Evolutionary conservation across 2,329 filamentous ascomycete species (phyloP).

Genomic region (Scedosporium boydii): DNA sequence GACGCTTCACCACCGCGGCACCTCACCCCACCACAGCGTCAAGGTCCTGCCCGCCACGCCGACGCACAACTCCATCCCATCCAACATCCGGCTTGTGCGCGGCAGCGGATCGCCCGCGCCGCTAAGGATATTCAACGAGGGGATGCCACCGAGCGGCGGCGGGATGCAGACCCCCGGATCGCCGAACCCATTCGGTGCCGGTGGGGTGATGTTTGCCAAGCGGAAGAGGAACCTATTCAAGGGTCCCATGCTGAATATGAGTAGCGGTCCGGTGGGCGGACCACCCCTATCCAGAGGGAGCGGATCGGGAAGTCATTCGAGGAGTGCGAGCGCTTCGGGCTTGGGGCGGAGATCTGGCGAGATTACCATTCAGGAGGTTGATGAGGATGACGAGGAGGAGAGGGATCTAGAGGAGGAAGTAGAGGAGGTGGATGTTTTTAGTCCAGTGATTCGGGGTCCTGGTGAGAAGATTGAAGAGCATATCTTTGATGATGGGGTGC

Average conservation of each 20-base stretch:
- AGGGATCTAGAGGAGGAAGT: constrained; percentile 28
- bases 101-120: constrained; percentile 42
- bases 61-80: constrained; percentile 64
- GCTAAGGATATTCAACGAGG: constrained; percentile 47
- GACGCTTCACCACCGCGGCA: constrained; percentile 46
- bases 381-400: constrained; percentile 41
- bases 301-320: constrained; percentile 29
- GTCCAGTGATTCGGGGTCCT: constrained; percentile 3
- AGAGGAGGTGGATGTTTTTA: constrained; percentile 27
- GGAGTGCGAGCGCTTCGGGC: constrained; percentile 52
- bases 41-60: constrained; percentile 94
- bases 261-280: constrained; percentile 10
- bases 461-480: constrained; percentile 9
- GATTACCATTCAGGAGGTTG: constrained; percentile 61
- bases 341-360: constrained; percentile 62
- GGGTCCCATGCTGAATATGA: constrained; percentile 57
- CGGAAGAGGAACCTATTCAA: constrained; percentile 76
- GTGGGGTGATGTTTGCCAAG: constrained; percentile 65
- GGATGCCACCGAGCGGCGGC: constrained; percentile 34
- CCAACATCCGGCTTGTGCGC: constrained; percentile 75
- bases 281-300: neutral
- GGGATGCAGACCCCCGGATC: constrained; percentile 36
- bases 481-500: constrained; percentile 14
- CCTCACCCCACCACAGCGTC: constrained; percentile 80
- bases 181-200: constrained; percentile 49